A percentile compares a stretch with the other conserved stretches of the same genome.
Conservation (phyloP, 371 early-diverging fungal species). For the Sporodiniella umbellata region DNA sequence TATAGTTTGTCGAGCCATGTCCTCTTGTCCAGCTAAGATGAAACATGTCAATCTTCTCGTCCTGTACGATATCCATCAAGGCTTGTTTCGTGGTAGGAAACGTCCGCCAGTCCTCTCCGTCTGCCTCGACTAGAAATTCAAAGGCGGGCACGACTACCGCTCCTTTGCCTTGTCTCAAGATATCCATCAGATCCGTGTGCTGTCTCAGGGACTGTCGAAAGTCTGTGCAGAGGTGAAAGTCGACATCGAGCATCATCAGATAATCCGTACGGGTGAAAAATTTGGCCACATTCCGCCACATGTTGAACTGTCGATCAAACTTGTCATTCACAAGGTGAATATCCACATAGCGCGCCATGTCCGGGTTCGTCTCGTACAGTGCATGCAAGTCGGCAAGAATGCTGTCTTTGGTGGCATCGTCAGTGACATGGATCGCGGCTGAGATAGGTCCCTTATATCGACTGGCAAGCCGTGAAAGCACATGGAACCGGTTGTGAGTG, state of each 20-base stretch:
- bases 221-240: conserved; percentile 62
- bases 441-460: conserved; percentile 43
- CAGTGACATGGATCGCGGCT: conserved; percentile 57
- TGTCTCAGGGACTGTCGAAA: conserved; percentile 44
- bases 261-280: conserved; percentile 58
- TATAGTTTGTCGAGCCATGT: conserved; percentile 62
- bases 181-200: conserved; percentile 37
- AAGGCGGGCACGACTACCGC: conserved; percentile 68
- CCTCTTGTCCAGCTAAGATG: conserved; percentile 56
- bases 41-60: conserved; percentile 57
- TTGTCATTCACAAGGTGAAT: conserved; percentile 51
- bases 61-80: conserved; percentile 37
- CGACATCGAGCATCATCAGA: conserved; percentile 60
- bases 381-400: conserved; percentile 41
- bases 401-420: conserved; percentile 44
- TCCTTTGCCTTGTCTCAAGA: conserved; percentile 43
- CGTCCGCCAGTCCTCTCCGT: conserved; percentile 50
- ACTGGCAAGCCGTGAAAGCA: conserved; percentile 42
- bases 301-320: conserved; percentile 59
- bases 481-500: conserved; percentile 46
- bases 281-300: conserved; percentile 67
- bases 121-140: conserved; percentile 54
- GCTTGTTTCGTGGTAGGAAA: conserved; percentile 56
- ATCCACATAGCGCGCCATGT: conserved; percentile 48
- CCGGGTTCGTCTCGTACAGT: conserved; percentile 39